Conservation (phyloP, 2,329 filamentous ascomycete genomes). For the Fusarium devonianum region DNA sequence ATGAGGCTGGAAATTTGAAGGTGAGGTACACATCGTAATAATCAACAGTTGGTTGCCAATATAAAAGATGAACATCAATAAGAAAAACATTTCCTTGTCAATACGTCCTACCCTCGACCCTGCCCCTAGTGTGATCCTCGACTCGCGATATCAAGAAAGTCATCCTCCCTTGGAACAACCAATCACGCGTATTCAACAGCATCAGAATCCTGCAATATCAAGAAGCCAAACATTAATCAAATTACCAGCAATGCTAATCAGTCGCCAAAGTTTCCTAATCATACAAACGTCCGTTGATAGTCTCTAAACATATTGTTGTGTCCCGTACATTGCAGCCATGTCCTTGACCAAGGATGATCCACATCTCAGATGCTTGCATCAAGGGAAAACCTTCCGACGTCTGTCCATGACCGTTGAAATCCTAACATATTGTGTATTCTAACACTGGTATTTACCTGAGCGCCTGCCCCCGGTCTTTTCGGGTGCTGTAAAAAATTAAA, state of each 20-base stretch:
- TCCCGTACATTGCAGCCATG: slow-evolving; percentile 14
- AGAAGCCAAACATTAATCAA: neutral
- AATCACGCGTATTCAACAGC: neutral
- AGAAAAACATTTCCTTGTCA: too few species aligned
- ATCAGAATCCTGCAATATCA: neutral
- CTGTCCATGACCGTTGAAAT: slow-evolving; percentile 34
- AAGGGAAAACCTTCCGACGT: slow-evolving; percentile 13
- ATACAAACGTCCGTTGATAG: slow-evolving; percentile 21
- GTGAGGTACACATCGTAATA: slow-evolving; percentile 70
- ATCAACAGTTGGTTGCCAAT: too few species aligned
- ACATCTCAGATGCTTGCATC: slow-evolving; percentile 15
- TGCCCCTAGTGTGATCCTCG: too few species aligned
- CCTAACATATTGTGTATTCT: slow-evolving; percentile 38
- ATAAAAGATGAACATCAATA: too few species aligned
- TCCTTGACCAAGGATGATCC: slow-evolving; percentile 11
- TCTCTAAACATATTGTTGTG: slow-evolving; percentile 25
- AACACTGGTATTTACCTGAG: slow-evolving; percentile 28
- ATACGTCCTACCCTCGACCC: too few species aligned
- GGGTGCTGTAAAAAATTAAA: slow-evolving; percentile 18
- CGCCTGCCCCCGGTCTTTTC: slow-evolving; percentile 9
- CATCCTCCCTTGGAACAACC: too few species aligned
- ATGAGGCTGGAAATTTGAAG: slow-evolving; percentile 85
- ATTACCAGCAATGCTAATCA: slow-evolving; percentile 17
- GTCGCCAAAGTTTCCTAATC: slow-evolving; percentile 28
- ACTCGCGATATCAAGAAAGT: too few species aligned